phyloP scores from a whole-genome alignment of 2,329 filamentous ascomycete species.

The Aspergillus cejpii region DNA sequence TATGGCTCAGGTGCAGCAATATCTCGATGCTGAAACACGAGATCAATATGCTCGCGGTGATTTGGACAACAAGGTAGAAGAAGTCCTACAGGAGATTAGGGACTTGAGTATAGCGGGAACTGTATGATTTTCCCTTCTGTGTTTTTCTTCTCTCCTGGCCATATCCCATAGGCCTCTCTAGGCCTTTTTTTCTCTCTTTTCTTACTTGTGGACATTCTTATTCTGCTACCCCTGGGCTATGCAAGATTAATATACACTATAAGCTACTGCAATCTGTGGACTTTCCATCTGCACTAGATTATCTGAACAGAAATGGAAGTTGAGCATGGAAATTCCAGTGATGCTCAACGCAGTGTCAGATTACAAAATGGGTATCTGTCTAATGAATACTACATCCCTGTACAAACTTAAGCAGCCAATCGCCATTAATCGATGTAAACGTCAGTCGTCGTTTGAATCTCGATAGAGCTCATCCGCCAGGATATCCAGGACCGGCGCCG shows the following conservation, averaged over 20 bases:
- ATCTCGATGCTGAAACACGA: slow-evolving; percentile 87
- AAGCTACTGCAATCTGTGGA: not conserved
- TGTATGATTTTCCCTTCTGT: slow-evolving; percentile 39
- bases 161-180: not conserved
- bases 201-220: not conserved
- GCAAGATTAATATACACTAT: not conserved
- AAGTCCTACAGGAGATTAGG: slow-evolving; percentile 93
- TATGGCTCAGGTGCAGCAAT: slow-evolving; percentile 99
- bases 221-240: not conserved
- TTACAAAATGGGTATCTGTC: slow-evolving; percentile 4
- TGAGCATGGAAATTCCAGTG: no score
- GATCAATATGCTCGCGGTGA: slow-evolving; percentile 95
- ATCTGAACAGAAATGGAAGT: no score
- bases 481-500: slow-evolving; percentile 46
- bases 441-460: slow-evolving; percentile 19
- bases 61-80: slow-evolving; percentile 83
- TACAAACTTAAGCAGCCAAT: no score
- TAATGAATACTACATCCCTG: not conserved
- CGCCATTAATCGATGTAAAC: not conserved
- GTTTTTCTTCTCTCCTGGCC: slow-evolving; percentile 9
- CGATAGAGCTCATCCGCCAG: slow-evolving; percentile 46
- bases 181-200: slow-evolving; percentile 5
- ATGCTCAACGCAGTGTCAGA: no score
- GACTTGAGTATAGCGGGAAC: slow-evolving; percentile 85
- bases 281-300: not conserved